These are phyloP conservation scores for Exophiala lecanii-corni DNA, from an alignment of 2,329 filamentous ascomycete genomes.

Conservation along the genomic window DNA sequence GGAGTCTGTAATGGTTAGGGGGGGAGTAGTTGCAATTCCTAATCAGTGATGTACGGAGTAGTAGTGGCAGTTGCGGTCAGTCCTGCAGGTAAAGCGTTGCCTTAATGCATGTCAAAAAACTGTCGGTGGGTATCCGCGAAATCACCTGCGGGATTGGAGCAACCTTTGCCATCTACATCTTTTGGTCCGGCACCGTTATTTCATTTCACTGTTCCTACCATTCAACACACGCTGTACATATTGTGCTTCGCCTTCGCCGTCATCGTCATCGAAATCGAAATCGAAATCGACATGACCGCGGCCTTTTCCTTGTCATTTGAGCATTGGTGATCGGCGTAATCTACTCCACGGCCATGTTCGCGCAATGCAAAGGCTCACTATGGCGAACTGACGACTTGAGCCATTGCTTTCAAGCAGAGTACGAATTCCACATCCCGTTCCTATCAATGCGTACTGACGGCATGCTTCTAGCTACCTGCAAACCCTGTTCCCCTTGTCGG, in stretches of 20 bases:
- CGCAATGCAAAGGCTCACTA: constrained; percentile 52
- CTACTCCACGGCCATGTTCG: constrained; percentile 44
- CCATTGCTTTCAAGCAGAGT: constrained; percentile 56
- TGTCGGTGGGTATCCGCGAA: neutral
- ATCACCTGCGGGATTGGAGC: no score
- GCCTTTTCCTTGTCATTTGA: constrained; percentile 7
- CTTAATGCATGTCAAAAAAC: neutral
- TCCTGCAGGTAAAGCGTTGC: neutral
- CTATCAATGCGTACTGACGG: constrained; percentile 3
- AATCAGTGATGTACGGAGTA: no score
- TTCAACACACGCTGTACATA: no score
- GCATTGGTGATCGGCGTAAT: constrained; percentile 13
- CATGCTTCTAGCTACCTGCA: constrained; percentile 62
- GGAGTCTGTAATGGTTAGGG: no score
- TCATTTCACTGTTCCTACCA: no score
- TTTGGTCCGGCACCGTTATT: no score
- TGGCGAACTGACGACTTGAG: constrained; percentile 62
- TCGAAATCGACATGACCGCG: constrained; percentile 15
- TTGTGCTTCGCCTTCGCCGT: no score
- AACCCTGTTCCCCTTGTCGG: constrained; percentile 70
- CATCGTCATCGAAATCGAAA: no score
- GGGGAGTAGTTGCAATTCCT: no score
- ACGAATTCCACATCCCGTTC: constrained; percentile 26
- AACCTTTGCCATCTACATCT: no score
- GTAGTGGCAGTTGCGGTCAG: neutral